Percentiles rank a stretch among this genome's conserved stretches.
Evolutionary conservation across 140 eudicot genomes (phyloP).

Genomic region (Oenanthe javanica): DNA sequence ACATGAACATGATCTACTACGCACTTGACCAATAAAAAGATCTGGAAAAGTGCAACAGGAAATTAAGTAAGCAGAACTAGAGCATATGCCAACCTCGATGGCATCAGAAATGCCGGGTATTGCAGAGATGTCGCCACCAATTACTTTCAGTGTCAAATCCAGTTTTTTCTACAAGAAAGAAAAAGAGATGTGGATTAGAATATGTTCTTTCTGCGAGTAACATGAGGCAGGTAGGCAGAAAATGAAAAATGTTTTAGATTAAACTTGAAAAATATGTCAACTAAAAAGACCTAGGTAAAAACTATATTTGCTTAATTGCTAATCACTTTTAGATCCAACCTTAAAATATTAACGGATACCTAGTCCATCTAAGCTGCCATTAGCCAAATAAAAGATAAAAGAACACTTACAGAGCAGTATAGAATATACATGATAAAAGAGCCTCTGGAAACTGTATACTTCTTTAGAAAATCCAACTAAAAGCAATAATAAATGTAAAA

Average conservation of each 20-base stretch:
- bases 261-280: neutral
- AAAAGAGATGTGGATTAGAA: neutral
- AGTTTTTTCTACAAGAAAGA: constrained; percentile 67
- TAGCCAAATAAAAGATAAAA: neutral
- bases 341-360: neutral
- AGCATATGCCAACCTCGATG: constrained; percentile 58
- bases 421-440: neutral
- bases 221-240: neutral
- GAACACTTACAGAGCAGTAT: neutral
- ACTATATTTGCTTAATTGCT: neutral
- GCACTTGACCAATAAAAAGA: neutral
- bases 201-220: neutral
- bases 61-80: neutral
- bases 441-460: neutral
- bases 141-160: constrained; percentile 86
- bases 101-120: constrained; percentile 94
- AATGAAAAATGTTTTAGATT: neutral
- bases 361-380: neutral
- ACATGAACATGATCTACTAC: neutral
- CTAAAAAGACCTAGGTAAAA: neutral
- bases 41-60: neutral
- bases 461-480: neutral
- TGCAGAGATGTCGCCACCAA: constrained; percentile 90
- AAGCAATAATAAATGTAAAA: neutral
- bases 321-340: neutral